Conservation (phyloP, 306 rosid genomes). For the Luffa aegyptiaca region DNA sequence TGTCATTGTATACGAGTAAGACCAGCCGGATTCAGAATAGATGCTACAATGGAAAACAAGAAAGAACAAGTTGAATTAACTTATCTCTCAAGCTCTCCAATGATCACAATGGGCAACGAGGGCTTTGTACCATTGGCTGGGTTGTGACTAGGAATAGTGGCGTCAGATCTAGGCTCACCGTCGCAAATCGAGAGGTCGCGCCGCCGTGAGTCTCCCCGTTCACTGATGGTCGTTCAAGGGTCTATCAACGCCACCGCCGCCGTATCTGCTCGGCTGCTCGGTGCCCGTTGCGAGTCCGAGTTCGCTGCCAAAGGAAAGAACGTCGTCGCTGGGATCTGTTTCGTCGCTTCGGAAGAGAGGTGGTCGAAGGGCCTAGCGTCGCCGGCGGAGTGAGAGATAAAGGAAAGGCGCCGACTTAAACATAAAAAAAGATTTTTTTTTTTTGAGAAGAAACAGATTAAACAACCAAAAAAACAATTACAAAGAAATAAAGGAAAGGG, state of each 20-base stretch:
- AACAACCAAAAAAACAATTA: too few relatives aligned
- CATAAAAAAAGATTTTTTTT: too few relatives aligned
- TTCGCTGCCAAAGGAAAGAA: too few relatives aligned
- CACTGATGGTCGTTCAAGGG: neutral
- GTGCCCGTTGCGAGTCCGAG: neutral
- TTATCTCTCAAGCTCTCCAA: neutral
- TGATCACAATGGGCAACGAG: neutral
- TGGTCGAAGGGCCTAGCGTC: too few relatives aligned
- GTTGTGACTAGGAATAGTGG: neutral
- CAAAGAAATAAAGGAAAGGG: too few relatives aligned
- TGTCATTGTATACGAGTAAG: conserved; percentile 14
- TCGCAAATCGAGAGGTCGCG: neutral
- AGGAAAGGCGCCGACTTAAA: too few relatives aligned
- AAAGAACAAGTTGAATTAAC: neutral
- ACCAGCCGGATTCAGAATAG: neutral
- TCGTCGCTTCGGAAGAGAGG: neutral
- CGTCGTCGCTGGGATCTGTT: neutral
- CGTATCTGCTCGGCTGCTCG: neutral
- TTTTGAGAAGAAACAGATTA: too few relatives aligned
- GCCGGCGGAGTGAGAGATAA: too few relatives aligned
- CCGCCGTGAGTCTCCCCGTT: neutral
- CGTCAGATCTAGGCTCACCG: neutral
- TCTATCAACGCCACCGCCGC: neutral
- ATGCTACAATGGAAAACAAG: neutral
- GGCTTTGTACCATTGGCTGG: neutral